A percentile compares a stretch with the other conserved stretches of the same genome.
These are phyloP conservation scores for Phytophthora capsici DNA, from an alignment of 352 stramenopile genomes.

Conservation along the genomic window DNA sequence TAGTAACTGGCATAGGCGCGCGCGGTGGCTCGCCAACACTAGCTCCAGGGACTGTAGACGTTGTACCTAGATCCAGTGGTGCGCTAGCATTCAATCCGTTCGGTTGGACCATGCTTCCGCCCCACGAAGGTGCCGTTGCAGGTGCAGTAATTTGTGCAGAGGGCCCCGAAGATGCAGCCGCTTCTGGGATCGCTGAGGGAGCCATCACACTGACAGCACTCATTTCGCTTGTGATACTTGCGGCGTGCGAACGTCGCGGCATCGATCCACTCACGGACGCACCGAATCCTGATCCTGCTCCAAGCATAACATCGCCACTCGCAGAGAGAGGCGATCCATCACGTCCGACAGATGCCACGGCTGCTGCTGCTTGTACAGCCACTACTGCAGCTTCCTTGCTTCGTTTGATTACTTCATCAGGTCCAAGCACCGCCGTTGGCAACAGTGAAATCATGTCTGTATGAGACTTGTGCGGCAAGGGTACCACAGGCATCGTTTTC, in stretches of 20 bases:
- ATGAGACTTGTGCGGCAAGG: slow-evolving; percentile 81
- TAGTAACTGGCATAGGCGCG: slow-evolving; percentile 72
- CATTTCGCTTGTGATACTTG: slow-evolving; percentile 41
- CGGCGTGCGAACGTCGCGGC: slow-evolving; percentile 50
- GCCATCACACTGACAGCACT: slow-evolving; percentile 20
- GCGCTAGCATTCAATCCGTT: slow-evolving; percentile 23
- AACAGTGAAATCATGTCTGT: slow-evolving; percentile 75
- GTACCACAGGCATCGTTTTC: slow-evolving; percentile 45
- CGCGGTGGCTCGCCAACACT: slow-evolving; percentile 21
- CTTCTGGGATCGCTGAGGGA: slow-evolving; percentile 8
- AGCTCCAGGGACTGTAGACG: neutral
- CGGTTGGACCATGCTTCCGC: slow-evolving; percentile 33
- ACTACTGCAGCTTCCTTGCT: slow-evolving; percentile 83
- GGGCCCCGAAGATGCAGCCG: slow-evolving; percentile 13
- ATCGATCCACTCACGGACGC: slow-evolving; percentile 40
- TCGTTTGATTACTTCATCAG: slow-evolving; percentile 88
- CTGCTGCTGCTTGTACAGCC: slow-evolving; percentile 73
- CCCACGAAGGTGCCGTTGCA: slow-evolving; percentile 38
- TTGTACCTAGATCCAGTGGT: slow-evolving; percentile 25
- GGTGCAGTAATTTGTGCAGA: slow-evolving; percentile 1
- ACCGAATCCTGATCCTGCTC: slow-evolving; percentile 53
- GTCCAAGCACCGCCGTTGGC: slow-evolving; percentile 52
- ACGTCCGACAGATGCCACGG: slow-evolving; percentile 62
- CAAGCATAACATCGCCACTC: slow-evolving; percentile 57
- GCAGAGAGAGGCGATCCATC: slow-evolving; percentile 55